Percentiles rank a stretch among this genome's conserved stretches.
phyloP scores from a whole-genome alignment of 1,284 basidiomycete genomes.

The Earliella scabrosa region DNA sequence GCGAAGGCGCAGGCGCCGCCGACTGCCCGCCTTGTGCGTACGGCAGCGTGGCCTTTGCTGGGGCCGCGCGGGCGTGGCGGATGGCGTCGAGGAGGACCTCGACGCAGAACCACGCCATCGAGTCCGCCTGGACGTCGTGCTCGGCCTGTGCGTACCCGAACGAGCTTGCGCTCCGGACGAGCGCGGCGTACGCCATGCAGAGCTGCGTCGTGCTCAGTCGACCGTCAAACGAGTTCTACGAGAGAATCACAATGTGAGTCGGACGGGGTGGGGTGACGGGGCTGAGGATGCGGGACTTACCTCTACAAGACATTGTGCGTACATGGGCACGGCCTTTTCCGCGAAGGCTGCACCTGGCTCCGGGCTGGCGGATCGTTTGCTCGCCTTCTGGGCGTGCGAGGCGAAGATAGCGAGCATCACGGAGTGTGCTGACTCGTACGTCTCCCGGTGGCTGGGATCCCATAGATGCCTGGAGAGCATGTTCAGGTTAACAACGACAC shows the following conservation, averaged over 20 bases:
- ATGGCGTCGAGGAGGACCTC: constrained; percentile 53
- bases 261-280: too few species aligned
- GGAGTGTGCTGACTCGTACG: constrained; percentile 77
- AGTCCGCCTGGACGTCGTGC: constrained; percentile 23
- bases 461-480: constrained; percentile 51
- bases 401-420: constrained; percentile 72
- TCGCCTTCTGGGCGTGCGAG: constrained; percentile 50
- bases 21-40: not conserved
- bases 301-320: constrained; percentile 66
- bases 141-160: constrained; percentile 10
- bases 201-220: constrained; percentile 63
- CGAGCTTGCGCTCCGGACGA: constrained; percentile 60
- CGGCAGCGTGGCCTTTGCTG: not conserved
- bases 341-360: constrained; percentile 38
- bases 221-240: constrained; percentile 66
- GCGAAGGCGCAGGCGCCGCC: not conserved
- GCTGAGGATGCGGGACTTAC: too few species aligned
- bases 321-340: constrained; percentile 67
- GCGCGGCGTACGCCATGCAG: constrained; percentile 65
- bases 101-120: constrained; percentile 67
- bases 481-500: constrained; percentile 7
- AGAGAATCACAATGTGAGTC: too few species aligned
- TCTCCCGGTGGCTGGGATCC: constrained; percentile 62
- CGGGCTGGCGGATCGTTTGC: constrained; percentile 16
- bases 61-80: constrained; percentile 10